These are phyloP conservation scores for Boletus fagicola DNA, from an alignment of 768 basidiomycete species.

Conservation along the genomic window DNA sequence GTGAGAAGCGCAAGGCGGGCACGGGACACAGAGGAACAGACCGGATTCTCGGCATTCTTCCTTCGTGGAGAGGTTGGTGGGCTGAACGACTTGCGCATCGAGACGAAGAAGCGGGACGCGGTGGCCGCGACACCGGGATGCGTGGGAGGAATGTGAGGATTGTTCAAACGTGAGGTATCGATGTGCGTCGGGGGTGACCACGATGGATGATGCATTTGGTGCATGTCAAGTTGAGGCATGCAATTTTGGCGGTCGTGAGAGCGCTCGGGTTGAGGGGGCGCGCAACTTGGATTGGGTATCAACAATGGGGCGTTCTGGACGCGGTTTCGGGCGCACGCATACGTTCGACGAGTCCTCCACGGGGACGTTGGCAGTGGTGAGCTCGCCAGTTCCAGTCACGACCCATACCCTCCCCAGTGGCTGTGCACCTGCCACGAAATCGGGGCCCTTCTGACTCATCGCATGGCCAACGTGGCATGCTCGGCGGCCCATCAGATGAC, in stretches of 20 bases:
- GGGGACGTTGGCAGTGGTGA: slow-evolving; percentile 1
- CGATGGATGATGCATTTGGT: slow-evolving; percentile 19
- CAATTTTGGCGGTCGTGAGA: neutral
- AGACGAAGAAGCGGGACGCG: slow-evolving; percentile 31
- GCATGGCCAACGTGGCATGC: neutral
- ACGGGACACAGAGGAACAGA: slow-evolving; percentile 13
- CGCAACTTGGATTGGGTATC: slow-evolving; percentile 2
- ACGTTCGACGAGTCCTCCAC: neutral
- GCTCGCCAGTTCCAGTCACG: neutral
- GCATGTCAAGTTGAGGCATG: slow-evolving; percentile 1
- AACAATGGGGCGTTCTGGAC: neutral
- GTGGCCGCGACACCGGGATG: slow-evolving; percentile 16
- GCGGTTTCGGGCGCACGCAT: slow-evolving; percentile 2
- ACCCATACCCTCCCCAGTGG: neutral
- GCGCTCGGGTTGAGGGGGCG: neutral
- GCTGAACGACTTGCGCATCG: slow-evolving; percentile 31
- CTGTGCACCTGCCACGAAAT: slow-evolving; percentile 7
- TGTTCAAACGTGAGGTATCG: slow-evolving; percentile 2
- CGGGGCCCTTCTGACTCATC: neutral
- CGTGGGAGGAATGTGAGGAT: neutral
- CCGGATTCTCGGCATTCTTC: slow-evolving; percentile 17
- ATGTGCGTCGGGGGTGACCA: slow-evolving; percentile 14
- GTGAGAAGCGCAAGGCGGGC: slow-evolving; percentile 7
- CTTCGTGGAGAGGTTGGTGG: slow-evolving; percentile 21
- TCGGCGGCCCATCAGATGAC: too few species aligned